Base-by-base conservation (phyloP, 2,329 filamentous ascomycete species). In the Cytospora leucostoma region DNA sequence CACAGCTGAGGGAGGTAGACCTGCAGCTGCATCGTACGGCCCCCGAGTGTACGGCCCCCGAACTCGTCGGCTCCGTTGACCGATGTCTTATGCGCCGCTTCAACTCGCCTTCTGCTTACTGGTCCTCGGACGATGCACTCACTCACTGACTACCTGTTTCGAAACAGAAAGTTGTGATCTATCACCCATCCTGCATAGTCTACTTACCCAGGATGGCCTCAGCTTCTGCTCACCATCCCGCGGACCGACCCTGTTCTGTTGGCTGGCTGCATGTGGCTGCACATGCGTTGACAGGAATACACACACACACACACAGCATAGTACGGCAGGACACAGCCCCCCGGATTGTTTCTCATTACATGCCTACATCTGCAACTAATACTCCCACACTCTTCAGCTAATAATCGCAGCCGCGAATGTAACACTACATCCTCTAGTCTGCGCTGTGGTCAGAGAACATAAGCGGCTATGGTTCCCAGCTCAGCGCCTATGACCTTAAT, bases 1-100 rank as follows among this genome's bases (percentile, higher is more conserved):
- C 60, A 61, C 59, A 51, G 59, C 51, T 33, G 53, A 44, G 59
- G 59, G 35, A 27, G 51, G 27, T 51, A 55, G 13, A 40, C 51
- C 35, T 55, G 37, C 51, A 50, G 38, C 52, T 61, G 59, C 59
- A 61, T 33, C 58, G 52, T 63, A 63, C 64, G 56, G 64, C 61
- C 56, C 50, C 61, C 64, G 61, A 63, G 60, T 62, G 47, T 53
- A 38, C 59, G 38, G 34, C 34, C 21, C 34, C 56, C 52, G 15
- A 49, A 27, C 33, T 49, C 56, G 56, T 15, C 50, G 56, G 33
- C 51, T 61, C 21, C 51, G 51, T 55, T 44, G 47, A 40, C 51
- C 47, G 59, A 52, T 55, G 50, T 51, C 3, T 33, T 53, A 34
- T 37, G 58, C 44, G 35, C 50, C 38, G 27, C 40, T 37, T 8